phyloP scores from a whole-genome alignment of 2,329 filamentous ascomycete genomes.

The Aspergillus bombycis region DNA sequence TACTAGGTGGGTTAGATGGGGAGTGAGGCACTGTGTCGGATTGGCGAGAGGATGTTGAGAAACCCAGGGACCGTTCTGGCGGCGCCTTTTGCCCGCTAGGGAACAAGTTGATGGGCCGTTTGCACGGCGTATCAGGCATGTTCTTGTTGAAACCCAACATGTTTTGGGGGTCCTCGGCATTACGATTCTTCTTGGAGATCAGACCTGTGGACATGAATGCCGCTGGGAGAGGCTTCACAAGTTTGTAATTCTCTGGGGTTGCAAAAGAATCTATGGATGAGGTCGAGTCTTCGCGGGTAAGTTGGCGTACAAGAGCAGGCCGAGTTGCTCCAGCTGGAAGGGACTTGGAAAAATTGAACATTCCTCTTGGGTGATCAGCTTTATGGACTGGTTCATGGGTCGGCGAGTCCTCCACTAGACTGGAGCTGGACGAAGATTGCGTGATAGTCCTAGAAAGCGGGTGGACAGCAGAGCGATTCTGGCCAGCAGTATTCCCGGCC shows the following conservation, averaged over 20 bases:
- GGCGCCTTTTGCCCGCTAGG: conserved; percentile 61
- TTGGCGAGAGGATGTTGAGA: conserved; percentile 66
- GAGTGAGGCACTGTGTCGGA: conserved; percentile 81
- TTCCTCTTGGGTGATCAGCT: conserved; percentile 56
- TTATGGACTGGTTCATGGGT: conserved; percentile 63
- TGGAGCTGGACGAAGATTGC: conserved; percentile 82
- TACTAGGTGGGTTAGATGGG: conserved; percentile 70
- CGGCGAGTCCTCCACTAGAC: conserved; percentile 72
- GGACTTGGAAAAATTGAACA: conserved; percentile 71
- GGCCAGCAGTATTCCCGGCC: conserved; percentile 34
- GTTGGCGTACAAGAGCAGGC: conserved; percentile 47
- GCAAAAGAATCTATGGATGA: conserved; percentile 61
- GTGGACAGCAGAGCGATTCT: conserved; percentile 60
- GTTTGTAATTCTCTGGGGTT: conserved; percentile 76
- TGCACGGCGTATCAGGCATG: conserved; percentile 95
- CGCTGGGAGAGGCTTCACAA: conserved; percentile 73
- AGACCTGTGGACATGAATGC: conserved; percentile 94
- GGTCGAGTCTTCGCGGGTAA: conserved; percentile 54
- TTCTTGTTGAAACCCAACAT: conserved; percentile 59
- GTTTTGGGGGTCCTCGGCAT: conserved; percentile 67
- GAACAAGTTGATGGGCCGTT: conserved; percentile 74
- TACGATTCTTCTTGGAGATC: conserved; percentile 90
- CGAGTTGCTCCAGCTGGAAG: conserved; percentile 68
- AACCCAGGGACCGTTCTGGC: conserved; percentile 63
- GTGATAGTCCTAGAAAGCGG: conserved; percentile 85